Conservation (phyloP, 805 yeast species). For the Wickerhamiella lipophila region DNA sequence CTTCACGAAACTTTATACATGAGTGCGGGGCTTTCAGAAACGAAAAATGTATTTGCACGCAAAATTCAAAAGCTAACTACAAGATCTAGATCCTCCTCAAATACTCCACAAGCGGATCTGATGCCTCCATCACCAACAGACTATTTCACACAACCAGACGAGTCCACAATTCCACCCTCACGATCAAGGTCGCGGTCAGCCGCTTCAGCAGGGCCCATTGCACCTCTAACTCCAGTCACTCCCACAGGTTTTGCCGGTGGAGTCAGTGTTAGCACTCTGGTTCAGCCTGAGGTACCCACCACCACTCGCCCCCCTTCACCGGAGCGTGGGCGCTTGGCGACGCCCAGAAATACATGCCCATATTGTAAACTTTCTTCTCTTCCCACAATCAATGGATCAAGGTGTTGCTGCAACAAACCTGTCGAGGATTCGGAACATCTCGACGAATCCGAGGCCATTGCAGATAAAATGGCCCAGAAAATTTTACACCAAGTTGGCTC, state of each 20-base stretch:
- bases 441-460: conserved; percentile 26
- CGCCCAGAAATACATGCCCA: not conserved
- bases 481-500: conserved; percentile 25
- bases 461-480: conserved; percentile 28
- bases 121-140: conserved; percentile 4
- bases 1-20: not conserved
- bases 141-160: not conserved
- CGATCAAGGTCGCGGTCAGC: conserved; percentile 4
- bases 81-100: not conserved
- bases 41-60: conserved; percentile 1
- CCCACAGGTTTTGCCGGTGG: conserved; percentile 8
- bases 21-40: not conserved
- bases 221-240: conserved; percentile 7
- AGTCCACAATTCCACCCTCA: not conserved
- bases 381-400: not conserved
- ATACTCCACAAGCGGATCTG: not conserved
- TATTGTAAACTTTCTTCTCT: not conserved
- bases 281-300: not conserved
- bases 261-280: not conserved
- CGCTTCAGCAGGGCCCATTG: not conserved
- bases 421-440: conserved; percentile 30
- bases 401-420: not conserved
- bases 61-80: conserved; percentile 8
- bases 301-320: not conserved
- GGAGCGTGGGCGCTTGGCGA: not conserved